Evolutionary conservation across 169 alveolate genomes (phyloP), one percentile per base, ranked within the genome.

Genomic region (Plasmodium yoelii): DNA sequence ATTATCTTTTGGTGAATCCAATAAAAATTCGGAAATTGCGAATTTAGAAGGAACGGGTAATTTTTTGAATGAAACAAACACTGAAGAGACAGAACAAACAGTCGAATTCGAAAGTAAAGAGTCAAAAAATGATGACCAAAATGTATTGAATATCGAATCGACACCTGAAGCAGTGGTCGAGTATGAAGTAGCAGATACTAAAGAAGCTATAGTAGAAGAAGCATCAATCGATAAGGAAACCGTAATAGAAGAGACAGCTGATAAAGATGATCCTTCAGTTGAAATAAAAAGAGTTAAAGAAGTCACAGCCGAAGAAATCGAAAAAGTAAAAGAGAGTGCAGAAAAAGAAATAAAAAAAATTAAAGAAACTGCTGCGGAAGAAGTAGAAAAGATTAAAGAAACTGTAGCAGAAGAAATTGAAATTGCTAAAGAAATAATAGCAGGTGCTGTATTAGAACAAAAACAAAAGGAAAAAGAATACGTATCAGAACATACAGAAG

Each of bases 21-120:
- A 67, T 3, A 67, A n/a, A 67, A 67, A 5, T 15, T 46, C 60
- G 42, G 57, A 67, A 67, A 57, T 67, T 34, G 10, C 46, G 19
- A 42, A 46, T 12, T 53, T n/a, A n/a, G 22, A 39, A 18, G 61
- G 42, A 19, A 57, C n/a, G 12, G 34, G 42, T 3, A 22, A 44
- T 44, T n/a, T 18, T 24, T 42, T 6, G 4, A 22, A 67, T 26
- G 15, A 53, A 44, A 26, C n/a, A 18, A 8, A 44, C 15, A 67
- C 15, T 42, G 6, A 67, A 67, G 59, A 39, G 18, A 39, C 39
- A 59, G 61, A 44, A 57, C 5, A 42, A 22, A 65, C 5, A 9
- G 42, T 22, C 42, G 10, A 28, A 12, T 22, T 24, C 56, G 19
- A 6, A 22, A 46, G 12, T n/a, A 60, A n/a, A 34, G 39, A 46